Percentiles rank a stretch among this genome's conserved stretches.
Evolutionary conservation across 495 filamentous ascomycete genomes (phyloP).

Genomic region (Chaetomium tenue): DNA sequence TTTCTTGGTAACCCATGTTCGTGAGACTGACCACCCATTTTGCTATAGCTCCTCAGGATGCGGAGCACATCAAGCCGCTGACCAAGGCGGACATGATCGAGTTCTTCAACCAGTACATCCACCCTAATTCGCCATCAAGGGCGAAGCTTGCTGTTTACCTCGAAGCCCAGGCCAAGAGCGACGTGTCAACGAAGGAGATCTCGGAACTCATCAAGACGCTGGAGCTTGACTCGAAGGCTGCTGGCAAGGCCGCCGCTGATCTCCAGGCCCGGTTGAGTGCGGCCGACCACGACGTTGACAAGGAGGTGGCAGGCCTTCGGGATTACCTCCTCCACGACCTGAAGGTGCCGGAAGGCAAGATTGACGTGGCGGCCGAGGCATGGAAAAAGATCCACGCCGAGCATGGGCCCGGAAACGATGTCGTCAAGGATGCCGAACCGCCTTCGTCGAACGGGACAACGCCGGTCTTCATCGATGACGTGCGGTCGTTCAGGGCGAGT

Average conservation of each 20-base stretch:
- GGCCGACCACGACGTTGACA: conserved; percentile 34
- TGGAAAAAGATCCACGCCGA: conserved; percentile 54
- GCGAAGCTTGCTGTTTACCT: conserved; percentile 83
- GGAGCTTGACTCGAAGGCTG: conserved; percentile 21
- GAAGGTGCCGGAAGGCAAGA: conserved; percentile 38
- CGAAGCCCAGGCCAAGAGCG: conserved; percentile 62
- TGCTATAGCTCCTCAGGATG: conserved; percentile 67
- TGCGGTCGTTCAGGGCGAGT: conserved; percentile 71
- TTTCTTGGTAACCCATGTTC: too few species aligned
- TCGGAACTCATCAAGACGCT: conserved; percentile 48
- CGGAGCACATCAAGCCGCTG: conserved; percentile 66
- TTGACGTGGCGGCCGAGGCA: conserved; percentile 32
- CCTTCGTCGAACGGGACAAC: conserved; percentile 45
- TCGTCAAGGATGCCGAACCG: conserved; percentile 44
- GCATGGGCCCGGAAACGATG: conserved; percentile 38
- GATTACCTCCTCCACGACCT: conserved; percentile 38
- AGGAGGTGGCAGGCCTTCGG: conserved; percentile 38
- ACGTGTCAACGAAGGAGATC: conserved; percentile 53
- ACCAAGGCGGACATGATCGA: conserved; percentile 74
- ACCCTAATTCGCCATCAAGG: conserved; percentile 66
- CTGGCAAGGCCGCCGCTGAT: conserved; percentile 34
- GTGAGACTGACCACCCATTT: conserved; percentile 14
- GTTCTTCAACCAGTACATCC: conserved; percentile 77
- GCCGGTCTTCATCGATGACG: conserved; percentile 63
- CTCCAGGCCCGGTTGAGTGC: conserved; percentile 38